phyloP scores from a whole-genome alignment of 2,329 filamentous ascomycete species.

The Chaetomium globosum region DNA sequence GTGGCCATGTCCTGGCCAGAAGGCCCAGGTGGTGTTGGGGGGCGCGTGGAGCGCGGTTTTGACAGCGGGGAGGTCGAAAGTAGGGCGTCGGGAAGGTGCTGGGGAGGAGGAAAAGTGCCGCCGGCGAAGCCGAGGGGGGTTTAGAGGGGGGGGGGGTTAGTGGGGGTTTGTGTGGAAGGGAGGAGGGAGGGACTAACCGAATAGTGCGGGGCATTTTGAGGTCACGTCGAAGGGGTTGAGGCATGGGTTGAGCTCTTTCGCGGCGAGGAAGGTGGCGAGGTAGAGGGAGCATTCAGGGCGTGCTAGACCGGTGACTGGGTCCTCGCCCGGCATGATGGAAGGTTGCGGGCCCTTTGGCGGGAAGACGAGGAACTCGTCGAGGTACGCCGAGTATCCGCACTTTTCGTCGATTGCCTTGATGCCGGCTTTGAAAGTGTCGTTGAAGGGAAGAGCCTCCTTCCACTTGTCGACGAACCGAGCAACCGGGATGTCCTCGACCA shows the following conservation, averaged over 20 bases:
- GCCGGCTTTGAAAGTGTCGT: constrained; percentile 15
- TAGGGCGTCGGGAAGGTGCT: constrained; percentile 11
- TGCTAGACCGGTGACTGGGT: constrained; percentile 7
- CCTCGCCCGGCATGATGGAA: constrained; percentile 7
- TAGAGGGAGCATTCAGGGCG: constrained; percentile 11
- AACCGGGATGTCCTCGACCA: constrained; percentile 8
- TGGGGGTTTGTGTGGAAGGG: background rate
- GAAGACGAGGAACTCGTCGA: constrained; percentile 18
- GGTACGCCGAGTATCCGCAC: constrained; percentile 20
- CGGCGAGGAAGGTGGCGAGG: background rate
- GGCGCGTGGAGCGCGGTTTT: constrained; percentile 16
- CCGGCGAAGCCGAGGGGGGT: constrained; percentile 18
- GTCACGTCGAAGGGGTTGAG: constrained; percentile 18
- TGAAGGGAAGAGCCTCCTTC: constrained; percentile 10
- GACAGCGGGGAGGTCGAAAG: constrained; percentile 24
- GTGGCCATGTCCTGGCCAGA: constrained; percentile 7
- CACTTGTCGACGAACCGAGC: constrained; percentile 17
- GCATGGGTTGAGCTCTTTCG: constrained; percentile 16
- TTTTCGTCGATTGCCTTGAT: constrained; percentile 13
- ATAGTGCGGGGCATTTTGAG: constrained; percentile 16
- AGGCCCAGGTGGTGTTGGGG: constrained; percentile 19
- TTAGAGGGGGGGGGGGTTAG: background rate
- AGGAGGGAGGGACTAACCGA: constrained; percentile 6
- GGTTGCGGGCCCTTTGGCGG: constrained; percentile 15
- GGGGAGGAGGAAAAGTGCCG: constrained; percentile 13